Conservation (phyloP, 768 basidiomycete genomes). For the Podaxis rugospora region DNA sequence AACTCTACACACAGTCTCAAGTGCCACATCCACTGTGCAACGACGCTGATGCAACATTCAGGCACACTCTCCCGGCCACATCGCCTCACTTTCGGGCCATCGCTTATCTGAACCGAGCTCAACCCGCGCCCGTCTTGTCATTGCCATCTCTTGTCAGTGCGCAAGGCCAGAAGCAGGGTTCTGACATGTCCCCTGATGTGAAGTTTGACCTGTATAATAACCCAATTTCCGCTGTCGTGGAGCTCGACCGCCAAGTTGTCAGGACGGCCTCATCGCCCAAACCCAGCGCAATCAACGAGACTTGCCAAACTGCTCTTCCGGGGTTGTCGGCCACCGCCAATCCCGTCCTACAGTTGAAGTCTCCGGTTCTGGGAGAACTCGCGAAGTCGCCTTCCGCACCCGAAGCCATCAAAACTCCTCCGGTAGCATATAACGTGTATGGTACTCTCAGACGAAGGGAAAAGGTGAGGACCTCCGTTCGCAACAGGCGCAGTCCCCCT, state of each 20-base stretch:
- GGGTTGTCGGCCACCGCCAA: not conserved
- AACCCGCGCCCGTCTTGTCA: not conserved
- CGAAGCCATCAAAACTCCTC: not conserved
- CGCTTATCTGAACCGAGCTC: not conserved
- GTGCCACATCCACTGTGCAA: not conserved
- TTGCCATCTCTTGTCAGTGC: not conserved
- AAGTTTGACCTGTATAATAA: not conserved
- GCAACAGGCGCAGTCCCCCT: slow-evolving; percentile 31
- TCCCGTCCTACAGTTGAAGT: not conserved
- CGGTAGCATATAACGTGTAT: not conserved
- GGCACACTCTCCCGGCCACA: not conserved
- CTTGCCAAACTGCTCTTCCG: not conserved
- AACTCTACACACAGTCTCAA: slow-evolving; percentile 3
- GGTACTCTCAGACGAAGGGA: not conserved
- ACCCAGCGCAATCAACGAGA: slow-evolving; percentile 3
- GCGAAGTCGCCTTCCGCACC: not conserved
- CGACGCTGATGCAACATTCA: not conserved
- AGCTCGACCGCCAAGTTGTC: not conserved
- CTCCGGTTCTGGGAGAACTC: not conserved
- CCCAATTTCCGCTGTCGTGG: not conserved
- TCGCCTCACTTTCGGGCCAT: not conserved
- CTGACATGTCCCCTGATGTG: not conserved
- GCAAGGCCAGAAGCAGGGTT: not conserved
- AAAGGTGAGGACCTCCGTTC: slow-evolving; percentile 15
- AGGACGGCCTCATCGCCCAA: slow-evolving; percentile 6